These are phyloP conservation scores for Pseudogymnoascus sp. DNA, from an alignment of 2,329 filamentous ascomycete genomes.

Conservation along the genomic window DNA sequence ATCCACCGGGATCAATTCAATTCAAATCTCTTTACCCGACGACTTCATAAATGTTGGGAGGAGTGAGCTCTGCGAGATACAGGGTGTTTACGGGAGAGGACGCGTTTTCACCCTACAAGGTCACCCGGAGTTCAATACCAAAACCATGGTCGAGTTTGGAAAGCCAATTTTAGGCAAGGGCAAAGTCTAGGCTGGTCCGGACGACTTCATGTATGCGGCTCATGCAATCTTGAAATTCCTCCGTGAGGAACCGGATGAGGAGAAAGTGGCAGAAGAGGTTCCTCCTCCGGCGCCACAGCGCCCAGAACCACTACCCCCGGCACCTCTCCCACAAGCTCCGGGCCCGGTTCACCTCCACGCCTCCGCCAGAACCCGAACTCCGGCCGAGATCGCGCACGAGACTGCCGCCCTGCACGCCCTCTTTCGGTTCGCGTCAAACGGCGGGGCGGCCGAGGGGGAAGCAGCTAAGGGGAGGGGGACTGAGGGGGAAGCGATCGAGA, in stretches of 20 bases:
- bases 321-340: not conserved
- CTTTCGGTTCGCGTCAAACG: not conserved
- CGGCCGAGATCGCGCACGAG: not conserved
- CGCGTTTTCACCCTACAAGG: constrained; percentile 36
- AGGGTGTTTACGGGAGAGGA: constrained; percentile 34
- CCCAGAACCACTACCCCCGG: not conserved
- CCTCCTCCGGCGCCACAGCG: too few species aligned
- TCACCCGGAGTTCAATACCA: constrained; percentile 37
- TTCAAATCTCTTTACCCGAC: constrained; percentile 14
- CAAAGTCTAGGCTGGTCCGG: constrained; percentile 18
- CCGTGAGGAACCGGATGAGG: constrained; percentile 14
- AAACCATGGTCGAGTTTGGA: constrained; percentile 33
- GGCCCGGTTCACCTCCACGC: not conserved
- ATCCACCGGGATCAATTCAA: constrained; percentile 32
- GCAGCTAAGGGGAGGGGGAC: too few species aligned
- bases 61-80: constrained; percentile 29
- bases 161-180: constrained; percentile 19
- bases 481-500: not conserved
- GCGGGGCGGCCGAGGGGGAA: not conserved
- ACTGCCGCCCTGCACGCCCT: not conserved
- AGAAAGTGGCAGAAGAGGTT: not conserved
- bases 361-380: not conserved
- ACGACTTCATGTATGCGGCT: constrained; percentile 26
- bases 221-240: constrained; percentile 29
- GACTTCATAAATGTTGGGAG: constrained; percentile 21